A percentile compares a stretch with the other conserved stretches of the same genome.
Evolutionary conservation across 2,329 filamentous ascomycete genomes (phyloP).

Genomic region (Epichloe aotearoae): DNA sequence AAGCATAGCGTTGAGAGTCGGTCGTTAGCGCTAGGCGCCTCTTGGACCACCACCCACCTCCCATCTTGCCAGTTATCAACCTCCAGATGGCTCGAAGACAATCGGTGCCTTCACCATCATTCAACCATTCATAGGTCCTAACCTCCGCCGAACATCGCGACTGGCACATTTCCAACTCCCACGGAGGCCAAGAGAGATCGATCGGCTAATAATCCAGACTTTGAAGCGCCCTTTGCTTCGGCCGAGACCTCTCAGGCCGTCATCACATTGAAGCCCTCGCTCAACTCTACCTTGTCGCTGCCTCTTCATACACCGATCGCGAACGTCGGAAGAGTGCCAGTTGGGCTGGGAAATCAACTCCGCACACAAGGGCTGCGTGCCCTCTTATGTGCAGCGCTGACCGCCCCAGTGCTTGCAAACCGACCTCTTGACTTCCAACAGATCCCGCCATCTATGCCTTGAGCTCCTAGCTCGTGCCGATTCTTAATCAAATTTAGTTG

Average conservation of each 20-base stretch:
- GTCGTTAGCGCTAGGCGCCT: constrained; percentile 2
- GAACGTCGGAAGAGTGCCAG: neutral
- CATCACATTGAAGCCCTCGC: neutral
- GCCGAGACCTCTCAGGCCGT: neutral
- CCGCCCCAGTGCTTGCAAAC: neutral
- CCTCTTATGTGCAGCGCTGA: constrained; percentile 5
- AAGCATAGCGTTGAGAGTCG: constrained; percentile 4
- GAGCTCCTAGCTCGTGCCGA: constrained; percentile 6
- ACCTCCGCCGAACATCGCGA: neutral
- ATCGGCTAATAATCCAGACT: neutral
- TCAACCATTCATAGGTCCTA: neutral
- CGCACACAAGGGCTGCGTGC: constrained; percentile 4
- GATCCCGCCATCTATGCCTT: constrained; percentile 9
- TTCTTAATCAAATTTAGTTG: neutral
- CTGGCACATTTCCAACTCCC: neutral
- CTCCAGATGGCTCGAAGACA: neutral
- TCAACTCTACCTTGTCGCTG: neutral
- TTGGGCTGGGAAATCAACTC: neutral
- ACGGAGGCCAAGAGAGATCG: neutral
- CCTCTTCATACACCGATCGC: neutral
- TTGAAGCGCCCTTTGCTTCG: neutral
- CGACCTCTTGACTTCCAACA: constrained; percentile 3
- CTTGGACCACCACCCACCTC: constrained; percentile 4
- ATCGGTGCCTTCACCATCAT: neutral
- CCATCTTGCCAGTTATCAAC: constrained; percentile 2